Evolutionary conservation across 768 basidiomycete species (phyloP), one percentile per base, ranked within the genome.

Genomic region (Asterophora parasitica): DNA sequence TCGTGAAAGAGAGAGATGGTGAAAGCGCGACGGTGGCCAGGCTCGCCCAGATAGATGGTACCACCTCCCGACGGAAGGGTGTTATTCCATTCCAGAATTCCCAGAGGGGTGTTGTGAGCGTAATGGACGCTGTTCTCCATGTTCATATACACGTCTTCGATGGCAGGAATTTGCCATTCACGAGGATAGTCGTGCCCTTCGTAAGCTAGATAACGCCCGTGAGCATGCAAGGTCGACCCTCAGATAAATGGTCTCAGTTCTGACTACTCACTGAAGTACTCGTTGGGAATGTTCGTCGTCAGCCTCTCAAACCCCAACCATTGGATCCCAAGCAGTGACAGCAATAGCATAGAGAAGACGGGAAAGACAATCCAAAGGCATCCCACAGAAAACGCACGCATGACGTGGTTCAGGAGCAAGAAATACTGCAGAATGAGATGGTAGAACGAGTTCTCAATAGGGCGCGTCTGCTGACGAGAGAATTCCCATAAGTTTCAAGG

Each of bases 1-100:
- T 69, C 65, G 48, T 71, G 69, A 35, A 69, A 58, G 61, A 71
- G 63, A 1, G 64, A 63, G 34, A 68, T 56, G 7, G 60, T 65
- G 51, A 60, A 71, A 19, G 43, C 32, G n/a, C 31, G 43, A 7
- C 16, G n/a, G 27, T 43, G n/a, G 5, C 26, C 31, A 7, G 36
- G 36, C 11, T 9, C 19, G 11, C 31, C 31, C 9, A 33, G 31
- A 9, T 34, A 20, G 13, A 44, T 4, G 11, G 32, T 34, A 8
- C 43, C 43, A 19, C 23, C 19, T 3, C 12, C 32, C 3, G 33
- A 4, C 3, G 43, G 43, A 3, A 44, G 10, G n/a, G 33, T 33
- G 16, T 8, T 20, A 19, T 44, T 44, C 43, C 43, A 44, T 15
- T 44, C 43, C 3, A 20, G 12, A n/a, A 33, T 35, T 7, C 43